A percentile compares a stretch with the other conserved stretches of the same genome.
phyloP scores from a whole-genome alignment of 2,329 filamentous ascomycete genomes.

The Elsinoe batatas region DNA sequence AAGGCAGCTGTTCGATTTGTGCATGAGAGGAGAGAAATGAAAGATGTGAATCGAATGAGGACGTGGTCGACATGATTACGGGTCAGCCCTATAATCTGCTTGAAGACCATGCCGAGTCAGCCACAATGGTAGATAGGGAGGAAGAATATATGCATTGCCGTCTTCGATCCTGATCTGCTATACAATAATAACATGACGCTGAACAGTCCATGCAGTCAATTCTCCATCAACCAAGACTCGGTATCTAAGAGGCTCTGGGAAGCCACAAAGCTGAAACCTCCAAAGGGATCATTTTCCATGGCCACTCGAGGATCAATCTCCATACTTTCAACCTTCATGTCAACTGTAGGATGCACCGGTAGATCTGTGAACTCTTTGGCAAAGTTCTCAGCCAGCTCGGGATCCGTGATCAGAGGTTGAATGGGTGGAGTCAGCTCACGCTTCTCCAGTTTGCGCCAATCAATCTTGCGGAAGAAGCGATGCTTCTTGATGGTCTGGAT shows the following conservation, averaged over 20 bases:
- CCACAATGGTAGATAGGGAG: not conserved
- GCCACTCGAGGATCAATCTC: constrained; percentile 17
- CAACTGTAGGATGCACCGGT: constrained; percentile 62
- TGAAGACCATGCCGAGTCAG: not conserved
- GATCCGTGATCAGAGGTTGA: constrained; percentile 86
- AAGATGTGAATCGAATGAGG: too few species aligned
- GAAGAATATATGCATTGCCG: not conserved
- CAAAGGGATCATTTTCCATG: constrained; percentile 37
- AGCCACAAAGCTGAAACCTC: constrained; percentile 45
- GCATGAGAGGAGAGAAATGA: too few species aligned
- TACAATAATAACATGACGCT: not conserved
- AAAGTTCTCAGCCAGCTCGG: constrained; percentile 94
- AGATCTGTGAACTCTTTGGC: constrained; percentile 82
- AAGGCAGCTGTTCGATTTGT: too few species aligned
- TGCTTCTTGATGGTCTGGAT: constrained; percentile 78
- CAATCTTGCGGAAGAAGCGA: constrained; percentile 92
- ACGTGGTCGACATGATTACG: not conserved
- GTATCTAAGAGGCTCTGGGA: constrained; percentile 40
- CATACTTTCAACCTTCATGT: constrained; percentile 16
- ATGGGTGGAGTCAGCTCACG: constrained; percentile 84
- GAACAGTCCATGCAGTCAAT: constrained; percentile 19
- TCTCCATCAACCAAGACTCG: constrained; percentile 26
- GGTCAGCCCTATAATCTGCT: not conserved
- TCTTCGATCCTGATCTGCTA: not conserved
- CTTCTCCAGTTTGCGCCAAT: constrained; percentile 79